Evolutionary conservation across 2,329 filamentous ascomycete genomes (phyloP).

Genomic region (Fusarium pseudocircinatum): DNA sequence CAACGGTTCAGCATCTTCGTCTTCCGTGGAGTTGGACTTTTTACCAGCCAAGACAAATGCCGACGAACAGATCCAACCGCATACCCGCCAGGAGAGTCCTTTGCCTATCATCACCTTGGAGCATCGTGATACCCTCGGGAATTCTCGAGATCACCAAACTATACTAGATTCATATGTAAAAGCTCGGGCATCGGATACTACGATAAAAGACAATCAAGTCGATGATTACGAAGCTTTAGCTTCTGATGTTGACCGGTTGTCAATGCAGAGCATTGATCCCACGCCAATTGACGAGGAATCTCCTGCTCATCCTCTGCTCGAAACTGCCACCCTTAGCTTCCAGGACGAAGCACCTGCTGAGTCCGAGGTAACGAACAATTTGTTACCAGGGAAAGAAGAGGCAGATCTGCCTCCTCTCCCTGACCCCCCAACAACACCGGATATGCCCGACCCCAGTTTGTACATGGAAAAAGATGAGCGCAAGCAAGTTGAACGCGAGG

Average conservation of each 20-base stretch:
- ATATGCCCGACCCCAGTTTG: slow-evolving; percentile 62
- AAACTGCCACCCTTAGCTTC: neutral
- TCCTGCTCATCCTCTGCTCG: neutral
- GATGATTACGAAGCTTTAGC: slow-evolving; percentile 1
- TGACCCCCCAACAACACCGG: slow-evolving; percentile 58
- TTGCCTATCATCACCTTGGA: slow-evolving; percentile 34
- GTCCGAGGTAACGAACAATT: neutral
- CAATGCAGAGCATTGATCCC: slow-evolving; percentile 52
- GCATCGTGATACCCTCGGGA: slow-evolving; percentile 28
- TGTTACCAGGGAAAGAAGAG: slow-evolving; percentile 11
- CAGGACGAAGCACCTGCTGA: neutral
- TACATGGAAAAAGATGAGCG: slow-evolving; percentile 72
- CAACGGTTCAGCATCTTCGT: neutral
- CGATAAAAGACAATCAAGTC: neutral
- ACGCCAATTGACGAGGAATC: slow-evolving; percentile 48
- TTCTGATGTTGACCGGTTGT: slow-evolving; percentile 32
- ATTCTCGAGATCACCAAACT: slow-evolving; percentile 24
- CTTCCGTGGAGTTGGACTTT: slow-evolving; percentile 4
- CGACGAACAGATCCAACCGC: slow-evolving; percentile 2
- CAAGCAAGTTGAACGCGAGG: slow-evolving; percentile 76
- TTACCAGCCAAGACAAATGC: neutral
- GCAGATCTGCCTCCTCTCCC: slow-evolving; percentile 50
- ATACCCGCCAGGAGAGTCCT: slow-evolving; percentile 6
- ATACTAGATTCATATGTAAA: slow-evolving; percentile 15
- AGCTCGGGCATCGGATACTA: neutral